Conservation (phyloP, 495 filamentous ascomycete species). For the Tuber microsphaerosporum region DNA sequence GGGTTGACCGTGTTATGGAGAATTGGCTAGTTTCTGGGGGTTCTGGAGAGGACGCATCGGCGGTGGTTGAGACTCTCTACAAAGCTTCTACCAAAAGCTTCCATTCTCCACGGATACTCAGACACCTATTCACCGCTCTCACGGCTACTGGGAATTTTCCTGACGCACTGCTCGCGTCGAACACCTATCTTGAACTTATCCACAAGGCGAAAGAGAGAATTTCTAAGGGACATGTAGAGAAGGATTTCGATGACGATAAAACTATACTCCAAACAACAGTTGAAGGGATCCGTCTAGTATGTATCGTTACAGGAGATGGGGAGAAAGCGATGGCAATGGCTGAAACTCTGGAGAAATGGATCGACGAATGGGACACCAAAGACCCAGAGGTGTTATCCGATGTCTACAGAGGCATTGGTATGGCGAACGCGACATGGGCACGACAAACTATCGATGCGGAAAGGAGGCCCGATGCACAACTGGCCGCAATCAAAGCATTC, state of each 20-base stretch:
- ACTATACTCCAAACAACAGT: conserved; percentile 68
- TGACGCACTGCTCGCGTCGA: conserved; percentile 75
- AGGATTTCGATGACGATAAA: conserved; percentile 69
- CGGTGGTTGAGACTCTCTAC: conserved; percentile 61
- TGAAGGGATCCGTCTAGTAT: conserved; percentile 70
- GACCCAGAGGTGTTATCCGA: conserved; percentile 52
- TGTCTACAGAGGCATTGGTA: conserved; percentile 73
- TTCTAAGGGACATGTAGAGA: conserved; percentile 66
- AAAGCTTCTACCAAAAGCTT: conserved; percentile 85
- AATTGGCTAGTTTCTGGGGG: conserved; percentile 86
- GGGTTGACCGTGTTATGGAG: conserved; percentile 68
- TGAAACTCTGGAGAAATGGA: conserved; percentile 59
- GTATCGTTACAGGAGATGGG: conserved; percentile 72
- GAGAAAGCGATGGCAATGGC: conserved; percentile 69
- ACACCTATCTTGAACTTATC: conserved; percentile 84
- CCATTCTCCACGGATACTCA: conserved; percentile 79
- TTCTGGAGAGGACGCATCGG: conserved; percentile 57
- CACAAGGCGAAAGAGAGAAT: conserved; percentile 72
- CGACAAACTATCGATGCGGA: conserved; percentile 70
- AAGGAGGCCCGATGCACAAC: conserved; percentile 61
- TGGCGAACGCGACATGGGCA: conserved; percentile 79
- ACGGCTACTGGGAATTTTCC: conserved; percentile 80
- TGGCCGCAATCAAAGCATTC: conserved; percentile 66
- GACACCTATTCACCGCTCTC: conserved; percentile 85
- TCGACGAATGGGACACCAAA: conserved; percentile 47